Conservation (phyloP, 371 early-diverging fungal species). For the Dinochytrium kinnereticum region DNA sequence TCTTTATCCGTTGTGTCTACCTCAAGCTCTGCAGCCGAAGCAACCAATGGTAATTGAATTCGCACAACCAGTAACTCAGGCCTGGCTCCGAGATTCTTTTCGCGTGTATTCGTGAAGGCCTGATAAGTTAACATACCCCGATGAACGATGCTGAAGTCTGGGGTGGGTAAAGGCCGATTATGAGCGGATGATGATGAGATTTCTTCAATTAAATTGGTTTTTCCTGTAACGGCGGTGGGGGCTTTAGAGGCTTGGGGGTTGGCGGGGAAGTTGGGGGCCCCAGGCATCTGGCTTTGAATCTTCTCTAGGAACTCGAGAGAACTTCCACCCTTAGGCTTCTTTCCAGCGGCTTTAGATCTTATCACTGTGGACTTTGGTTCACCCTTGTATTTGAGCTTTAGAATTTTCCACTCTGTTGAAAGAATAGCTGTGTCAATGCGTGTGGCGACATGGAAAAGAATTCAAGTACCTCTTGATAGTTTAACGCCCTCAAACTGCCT, state of each 20-base stretch:
- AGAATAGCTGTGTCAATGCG: too few species aligned
- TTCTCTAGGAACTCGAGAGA: constrained; percentile 36
- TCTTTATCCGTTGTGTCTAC: constrained; percentile 33
- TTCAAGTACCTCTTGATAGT: constrained; percentile 43
- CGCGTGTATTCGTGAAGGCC: constrained; percentile 41
- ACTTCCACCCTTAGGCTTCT: constrained; percentile 22
- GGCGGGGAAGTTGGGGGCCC: background rate
- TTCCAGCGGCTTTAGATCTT: constrained; percentile 22
- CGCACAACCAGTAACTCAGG: constrained; percentile 48
- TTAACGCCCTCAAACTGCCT: constrained; percentile 45
- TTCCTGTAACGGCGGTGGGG: background rate
- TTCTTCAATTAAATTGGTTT: background rate
- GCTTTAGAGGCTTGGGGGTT: background rate
- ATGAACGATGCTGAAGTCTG: constrained; percentile 45
- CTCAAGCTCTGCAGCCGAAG: constrained; percentile 36
- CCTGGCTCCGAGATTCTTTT: constrained; percentile 34
- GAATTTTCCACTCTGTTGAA: constrained; percentile 46
- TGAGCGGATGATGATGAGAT: background rate
- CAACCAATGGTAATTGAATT: constrained; percentile 43
- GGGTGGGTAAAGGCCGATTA: constrained; percentile 16
- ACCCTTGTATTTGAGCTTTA: constrained; percentile 56
- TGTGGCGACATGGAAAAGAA: too few species aligned
- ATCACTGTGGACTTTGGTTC: constrained; percentile 50
- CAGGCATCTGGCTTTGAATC: constrained; percentile 21
- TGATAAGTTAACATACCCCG: constrained; percentile 38